A percentile compares a stretch with the other conserved stretches of the same genome.
Evolutionary conservation across 164 flowering plant species (phyloP).

Genomic region (Sextonia rubra): DNA sequence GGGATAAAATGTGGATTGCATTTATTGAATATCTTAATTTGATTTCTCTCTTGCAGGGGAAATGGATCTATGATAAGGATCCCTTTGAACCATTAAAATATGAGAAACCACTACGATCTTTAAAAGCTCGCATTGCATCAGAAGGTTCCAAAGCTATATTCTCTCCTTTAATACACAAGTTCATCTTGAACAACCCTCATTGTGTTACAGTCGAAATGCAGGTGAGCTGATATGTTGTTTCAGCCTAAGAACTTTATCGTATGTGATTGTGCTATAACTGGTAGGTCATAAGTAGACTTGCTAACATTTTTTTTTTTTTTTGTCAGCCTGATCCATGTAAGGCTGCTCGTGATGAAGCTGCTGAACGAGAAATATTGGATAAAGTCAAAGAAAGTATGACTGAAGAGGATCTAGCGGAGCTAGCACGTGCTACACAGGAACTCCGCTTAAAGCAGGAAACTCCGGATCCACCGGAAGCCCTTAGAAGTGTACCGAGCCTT

Average conservation of each 20-base stretch:
- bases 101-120: conserved; percentile 67
- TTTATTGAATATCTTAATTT: conserved; percentile 1
- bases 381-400: conserved; percentile 87
- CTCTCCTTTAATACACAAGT: conserved; percentile 82
- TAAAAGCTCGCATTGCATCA: conserved; percentile 75
- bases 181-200: conserved; percentile 83
- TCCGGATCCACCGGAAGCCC: conserved; percentile 97
- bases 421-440: conserved; percentile 88
- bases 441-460: conserved; percentile 90
- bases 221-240: conserved; percentile 36
- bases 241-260: neutral
- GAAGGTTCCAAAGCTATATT: conserved; percentile 95
- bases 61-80: conserved; percentile 97
- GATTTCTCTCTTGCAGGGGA: conserved; percentile 47
- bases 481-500: conserved; percentile 79
- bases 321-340: conserved; percentile 93
- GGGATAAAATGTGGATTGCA: neutral
- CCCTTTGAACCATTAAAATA: conserved; percentile 95
- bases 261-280: neutral
- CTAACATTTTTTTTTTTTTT: neutral
- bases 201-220: conserved; percentile 92
- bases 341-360: conserved; percentile 86
- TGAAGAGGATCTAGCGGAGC: conserved; percentile 90
- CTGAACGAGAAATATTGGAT: conserved; percentile 63
- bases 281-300: neutral